A percentile compares a stretch with the other conserved stretches of the same genome.
Conservation (phyloP, 2,329 filamentous ascomycete species). For the Fusarium humuli region DNA sequence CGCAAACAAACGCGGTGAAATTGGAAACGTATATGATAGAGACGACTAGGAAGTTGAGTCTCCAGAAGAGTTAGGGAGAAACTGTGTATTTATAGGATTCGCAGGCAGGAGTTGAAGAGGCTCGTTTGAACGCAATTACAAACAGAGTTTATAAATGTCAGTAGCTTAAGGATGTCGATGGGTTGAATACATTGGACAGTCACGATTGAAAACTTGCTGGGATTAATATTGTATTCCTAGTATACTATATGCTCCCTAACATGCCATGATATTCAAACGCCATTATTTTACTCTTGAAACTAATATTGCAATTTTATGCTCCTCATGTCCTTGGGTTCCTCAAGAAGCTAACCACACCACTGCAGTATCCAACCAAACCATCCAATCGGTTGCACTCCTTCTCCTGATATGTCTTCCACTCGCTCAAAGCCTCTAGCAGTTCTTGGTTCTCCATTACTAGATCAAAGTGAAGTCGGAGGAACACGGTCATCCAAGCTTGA, state of each 20-base stretch:
- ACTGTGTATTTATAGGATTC: slow-evolving; percentile 27
- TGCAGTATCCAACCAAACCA: slow-evolving; percentile 85
- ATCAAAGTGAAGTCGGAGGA: slow-evolving; percentile 81
- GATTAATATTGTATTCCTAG: slow-evolving; percentile 23
- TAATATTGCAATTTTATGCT: slow-evolving; percentile 6
- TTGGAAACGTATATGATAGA: slow-evolving; percentile 13
- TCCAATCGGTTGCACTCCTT: slow-evolving; percentile 77
- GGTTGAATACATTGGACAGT: slow-evolving; percentile 23
- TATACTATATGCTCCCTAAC: slow-evolving; percentile 18
- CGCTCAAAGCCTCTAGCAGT: slow-evolving; percentile 69
- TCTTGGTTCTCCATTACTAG: slow-evolving; percentile 62
- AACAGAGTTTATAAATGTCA: slow-evolving; percentile 23
- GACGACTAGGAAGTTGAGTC: background rate
- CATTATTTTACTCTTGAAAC: slow-evolving; percentile 13
- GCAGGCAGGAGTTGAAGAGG: slow-evolving; percentile 29
- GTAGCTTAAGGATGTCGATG: slow-evolving; percentile 22
- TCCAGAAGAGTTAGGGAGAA: slow-evolving; percentile 19
- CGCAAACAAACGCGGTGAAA: slow-evolving; percentile 32
- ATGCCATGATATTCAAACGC: slow-evolving; percentile 26
- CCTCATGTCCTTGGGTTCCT: slow-evolving; percentile 68
- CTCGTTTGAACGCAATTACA: slow-evolving; percentile 15
- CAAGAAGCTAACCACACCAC: slow-evolving; percentile 86
- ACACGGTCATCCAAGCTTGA: slow-evolving; percentile 98
- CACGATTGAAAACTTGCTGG: background rate
- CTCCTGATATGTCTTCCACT: slow-evolving; percentile 80